Conservation (phyloP, 106 monocot genomes). For the Allium cepa region DNA sequence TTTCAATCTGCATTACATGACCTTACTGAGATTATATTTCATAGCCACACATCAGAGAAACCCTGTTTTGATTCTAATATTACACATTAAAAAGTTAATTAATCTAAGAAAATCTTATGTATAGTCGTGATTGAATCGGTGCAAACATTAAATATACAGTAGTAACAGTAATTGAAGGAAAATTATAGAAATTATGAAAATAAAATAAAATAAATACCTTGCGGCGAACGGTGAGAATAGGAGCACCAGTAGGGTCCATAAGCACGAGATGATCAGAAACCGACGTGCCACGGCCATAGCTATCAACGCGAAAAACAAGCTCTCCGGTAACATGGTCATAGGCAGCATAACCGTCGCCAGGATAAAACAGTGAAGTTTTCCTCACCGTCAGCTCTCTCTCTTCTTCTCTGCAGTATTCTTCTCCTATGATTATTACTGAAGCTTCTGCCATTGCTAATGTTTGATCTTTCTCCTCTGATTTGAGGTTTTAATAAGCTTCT, state of each 20-base stretch:
- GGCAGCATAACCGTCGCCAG: conserved; percentile 82
- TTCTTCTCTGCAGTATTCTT: conserved; percentile 42
- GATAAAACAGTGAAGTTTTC: conserved; percentile 78
- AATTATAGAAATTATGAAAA: neutral
- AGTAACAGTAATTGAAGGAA: neutral
- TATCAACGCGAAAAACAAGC: conserved; percentile 81
- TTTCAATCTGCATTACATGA: too few species aligned
- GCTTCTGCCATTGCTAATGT: too few species aligned
- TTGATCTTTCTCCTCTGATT: too few species aligned
- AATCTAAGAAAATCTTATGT: too few species aligned
- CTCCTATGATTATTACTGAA: conserved; percentile 12
- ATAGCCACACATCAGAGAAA: too few species aligned
- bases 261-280: conserved; percentile 46
- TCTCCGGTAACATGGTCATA: conserved; percentile 76
- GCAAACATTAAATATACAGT: too few species aligned
- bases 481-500: too few species aligned
- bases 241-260: conserved; percentile 58
- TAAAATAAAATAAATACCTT: conserved; percentile 23
- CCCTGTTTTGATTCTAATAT: too few species aligned
- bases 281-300: conserved; percentile 31
- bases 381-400: conserved; percentile 77
- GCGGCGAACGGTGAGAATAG: conserved; percentile 60
- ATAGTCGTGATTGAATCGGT: too few species aligned
- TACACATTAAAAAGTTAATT: too few species aligned
- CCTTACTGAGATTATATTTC: too few species aligned